Base-by-base conservation (phyloP, 2,329 filamentous ascomycete species). In the Hysterium pulicare region DNA sequence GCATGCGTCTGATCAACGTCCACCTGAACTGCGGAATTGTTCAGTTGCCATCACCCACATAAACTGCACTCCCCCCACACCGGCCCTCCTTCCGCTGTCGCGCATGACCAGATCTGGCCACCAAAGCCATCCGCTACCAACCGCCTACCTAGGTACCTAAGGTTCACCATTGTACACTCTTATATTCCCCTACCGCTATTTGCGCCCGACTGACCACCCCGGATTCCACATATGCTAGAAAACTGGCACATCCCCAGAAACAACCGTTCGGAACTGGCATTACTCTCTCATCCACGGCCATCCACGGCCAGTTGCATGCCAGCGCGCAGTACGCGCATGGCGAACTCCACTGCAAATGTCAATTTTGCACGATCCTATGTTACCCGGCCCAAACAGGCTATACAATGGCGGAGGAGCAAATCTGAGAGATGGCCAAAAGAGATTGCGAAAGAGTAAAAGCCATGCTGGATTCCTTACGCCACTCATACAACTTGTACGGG, bases 321-420 rank as follows among this genome's bases (percentile, higher is more conserved):
- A 21, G 30, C 23, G 35, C 41, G 13, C 11, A 17, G 32, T 22
- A 39, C 23, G 59, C 57, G 61, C 54, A 67, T 67, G 63, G 63
- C 61, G 54, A 46, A 46, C 53, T 36, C 46, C 39, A 40, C 41
- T 52, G 50, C 52, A 50, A 39, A 67, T 67, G 64, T 65, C 63
- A 44, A 57, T 68, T 48, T 50, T 67, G 49, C 58, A 53, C 45
- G 62, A 66, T 50, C 59, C 63, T 24, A 46, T 63, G 2, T 53
- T 68, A 28, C 50, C 61, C 36, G 57, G 58, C 42, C 59, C 62
- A 47, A 49, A 57, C 38, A 48, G 55, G 46, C 50, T 65, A 41
- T 57, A 62, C 49, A 40, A 47, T 44, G 47, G 51, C 37, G 40
- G 43, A 33, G 45, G 33, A 31, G 33, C 23, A 10, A 35, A 38